These are phyloP conservation scores for Plasmodium reichenowi DNA, from an alignment of 169 alveolate genomes.

Conservation along the genomic window DNA sequence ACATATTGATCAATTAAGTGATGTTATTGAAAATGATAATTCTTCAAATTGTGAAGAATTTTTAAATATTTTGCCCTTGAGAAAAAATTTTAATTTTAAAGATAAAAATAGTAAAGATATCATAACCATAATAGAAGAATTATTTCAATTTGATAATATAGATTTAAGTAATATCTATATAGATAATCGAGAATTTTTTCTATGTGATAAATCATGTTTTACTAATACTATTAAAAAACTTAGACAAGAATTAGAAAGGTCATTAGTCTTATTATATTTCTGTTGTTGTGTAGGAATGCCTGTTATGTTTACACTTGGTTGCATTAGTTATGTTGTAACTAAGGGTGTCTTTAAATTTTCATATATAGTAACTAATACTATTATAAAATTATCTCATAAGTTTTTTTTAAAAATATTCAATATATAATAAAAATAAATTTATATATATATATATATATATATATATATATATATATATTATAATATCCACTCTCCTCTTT, in stretches of 20 bases:
- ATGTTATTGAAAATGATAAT: not conserved
- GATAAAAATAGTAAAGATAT: slow-evolving; percentile 61
- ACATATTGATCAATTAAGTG: too few relatives aligned
- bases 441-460: too few relatives aligned
- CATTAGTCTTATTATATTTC: slow-evolving; percentile 39
- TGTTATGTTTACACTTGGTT: slow-evolving; percentile 64
- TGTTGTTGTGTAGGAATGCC: slow-evolving; percentile 77
- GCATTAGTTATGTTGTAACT: slow-evolving; percentile 61
- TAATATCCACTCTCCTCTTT: too few relatives aligned
- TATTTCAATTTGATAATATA: slow-evolving; percentile 68
- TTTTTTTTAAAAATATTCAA: slow-evolving; percentile 39
- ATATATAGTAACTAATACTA: slow-evolving; percentile 28
- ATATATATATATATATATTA: too few relatives aligned
- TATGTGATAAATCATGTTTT: slow-evolving; percentile 71
- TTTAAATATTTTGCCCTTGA: slow-evolving; percentile 54
- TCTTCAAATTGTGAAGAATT: not conserved
- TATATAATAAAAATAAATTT: not conserved
- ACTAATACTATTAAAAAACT: slow-evolving; percentile 65
- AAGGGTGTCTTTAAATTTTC: slow-evolving; percentile 72
- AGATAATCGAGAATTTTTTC: slow-evolving; percentile 34
- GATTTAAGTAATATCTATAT: slow-evolving; percentile 45
- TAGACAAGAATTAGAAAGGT: slow-evolving; percentile 41
- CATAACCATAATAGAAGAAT: slow-evolving; percentile 51
- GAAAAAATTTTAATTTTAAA: slow-evolving; percentile 49
- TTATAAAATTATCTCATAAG: slow-evolving; percentile 37